A percentile compares a stretch with the other conserved stretches of the same genome.
Evolutionary conservation across 1,284 basidiomycete species (phyloP).

Genomic region (Ganoderma boninense): DNA sequence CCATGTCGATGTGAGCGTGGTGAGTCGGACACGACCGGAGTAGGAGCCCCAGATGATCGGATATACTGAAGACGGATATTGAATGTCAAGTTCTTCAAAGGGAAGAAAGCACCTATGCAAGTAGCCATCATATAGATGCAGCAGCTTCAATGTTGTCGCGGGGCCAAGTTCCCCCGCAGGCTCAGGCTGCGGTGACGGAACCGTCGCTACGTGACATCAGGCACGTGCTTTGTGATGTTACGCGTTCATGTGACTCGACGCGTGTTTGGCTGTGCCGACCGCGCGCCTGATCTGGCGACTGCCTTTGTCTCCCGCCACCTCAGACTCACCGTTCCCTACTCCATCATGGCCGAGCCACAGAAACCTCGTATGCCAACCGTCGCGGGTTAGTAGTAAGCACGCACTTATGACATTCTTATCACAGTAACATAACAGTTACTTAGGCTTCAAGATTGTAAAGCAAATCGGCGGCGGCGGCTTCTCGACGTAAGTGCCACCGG

Average conservation of each 20-base stretch:
- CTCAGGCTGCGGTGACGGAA: no score
- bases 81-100: no score
- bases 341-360: slow-evolving; percentile 12
- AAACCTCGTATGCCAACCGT: slow-evolving; percentile 22
- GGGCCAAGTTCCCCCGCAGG: no score
- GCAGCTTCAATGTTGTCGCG: no score
- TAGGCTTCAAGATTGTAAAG: slow-evolving; percentile 77
- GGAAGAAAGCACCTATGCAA: no score
- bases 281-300: neutral
- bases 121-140: no score
- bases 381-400: slow-evolving; percentile 1
- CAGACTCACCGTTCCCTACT: neutral
- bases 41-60: no score
- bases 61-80: no score
- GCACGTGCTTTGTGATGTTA: slow-evolving; percentile 11
- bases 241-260: slow-evolving; percentile 10
- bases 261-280: slow-evolving; percentile 6
- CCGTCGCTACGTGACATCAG: neutral
- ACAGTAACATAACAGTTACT: neutral
- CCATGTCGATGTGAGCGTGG: no score
- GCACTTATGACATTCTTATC: neutral
- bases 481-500: slow-evolving; percentile 64
- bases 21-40: no score
- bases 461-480: slow-evolving; percentile 89
- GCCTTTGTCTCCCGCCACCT: neutral